Percentiles rank a stretch among this genome's conserved stretches.
Evolutionary conservation across 768 basidiomycete genomes (phyloP).

Genomic region (Lentinula guzmanii): DNA sequence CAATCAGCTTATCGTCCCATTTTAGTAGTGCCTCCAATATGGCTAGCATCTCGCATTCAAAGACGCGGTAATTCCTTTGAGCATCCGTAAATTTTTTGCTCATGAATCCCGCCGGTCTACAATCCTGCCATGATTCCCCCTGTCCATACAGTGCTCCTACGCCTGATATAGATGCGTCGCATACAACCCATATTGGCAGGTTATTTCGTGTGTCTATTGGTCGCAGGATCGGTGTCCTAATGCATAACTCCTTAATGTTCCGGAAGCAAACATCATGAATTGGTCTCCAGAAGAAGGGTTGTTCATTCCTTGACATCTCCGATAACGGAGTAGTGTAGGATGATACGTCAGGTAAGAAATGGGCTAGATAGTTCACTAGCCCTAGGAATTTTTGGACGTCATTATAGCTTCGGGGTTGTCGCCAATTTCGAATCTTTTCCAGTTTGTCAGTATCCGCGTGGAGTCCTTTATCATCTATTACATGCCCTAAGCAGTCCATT

Average conservation of each 20-base stretch:
- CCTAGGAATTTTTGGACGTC: neutral
- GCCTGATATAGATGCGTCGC: conserved; percentile 9
- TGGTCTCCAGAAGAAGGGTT: conserved; percentile 16
- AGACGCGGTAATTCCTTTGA: conserved; percentile 16
- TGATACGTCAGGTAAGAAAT: neutral
- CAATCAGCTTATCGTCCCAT: neutral
- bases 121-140: conserved; percentile 10
- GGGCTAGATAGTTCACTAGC: neutral
- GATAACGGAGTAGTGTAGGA: neutral
- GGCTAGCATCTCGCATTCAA: conserved; percentile 10
- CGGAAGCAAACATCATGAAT: conserved; percentile 18
- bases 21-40: conserved; percentile 9
- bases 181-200: conserved; percentile 13
- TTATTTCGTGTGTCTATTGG: conserved; percentile 8
- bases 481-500: no score
- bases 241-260: conserved; percentile 9
- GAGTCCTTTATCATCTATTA: no score
- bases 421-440: no score
- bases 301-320: neutral
- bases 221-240: conserved; percentile 6
- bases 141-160: conserved; percentile 8
- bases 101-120: conserved; percentile 12
- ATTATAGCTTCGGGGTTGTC: neutral
- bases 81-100: conserved; percentile 13
- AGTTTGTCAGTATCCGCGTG: no score